Percentiles rank a stretch among this genome's conserved stretches.
phyloP scores from a whole-genome alignment of 2,329 filamentous ascomycete genomes.

The Ascochyta clinopodiicola region DNA sequence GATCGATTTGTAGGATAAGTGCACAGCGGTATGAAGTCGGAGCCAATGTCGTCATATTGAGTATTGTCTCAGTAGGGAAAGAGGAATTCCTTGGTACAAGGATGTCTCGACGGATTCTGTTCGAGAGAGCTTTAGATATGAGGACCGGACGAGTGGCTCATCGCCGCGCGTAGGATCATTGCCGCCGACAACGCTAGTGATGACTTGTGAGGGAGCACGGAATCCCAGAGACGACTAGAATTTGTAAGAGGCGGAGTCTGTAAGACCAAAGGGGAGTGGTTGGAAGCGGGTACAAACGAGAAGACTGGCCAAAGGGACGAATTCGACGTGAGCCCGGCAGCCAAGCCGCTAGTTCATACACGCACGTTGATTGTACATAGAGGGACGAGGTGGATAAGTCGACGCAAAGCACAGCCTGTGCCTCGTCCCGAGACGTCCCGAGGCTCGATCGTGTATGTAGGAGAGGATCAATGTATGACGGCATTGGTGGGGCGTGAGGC shows the following conservation, averaged over 20 bases:
- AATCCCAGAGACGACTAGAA: neutral
- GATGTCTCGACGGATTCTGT: neutral
- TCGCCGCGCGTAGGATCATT: neutral
- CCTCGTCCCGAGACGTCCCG: neutral
- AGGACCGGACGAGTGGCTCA: neutral
- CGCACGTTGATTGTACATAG: neutral
- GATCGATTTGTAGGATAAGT: constrained; percentile 1
- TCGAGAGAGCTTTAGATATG: neutral
- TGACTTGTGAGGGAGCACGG: neutral
- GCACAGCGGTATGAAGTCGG: neutral
- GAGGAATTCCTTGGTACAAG: neutral
- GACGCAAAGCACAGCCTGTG: neutral
- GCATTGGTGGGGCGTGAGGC: constrained; percentile 4
- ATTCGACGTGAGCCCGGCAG: neutral
- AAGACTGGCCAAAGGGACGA: neutral
- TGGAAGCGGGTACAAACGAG: neutral
- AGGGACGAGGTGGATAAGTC: neutral
- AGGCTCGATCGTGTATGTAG: neutral
- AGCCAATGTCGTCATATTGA: constrained; percentile 7
- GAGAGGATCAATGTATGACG: neutral
- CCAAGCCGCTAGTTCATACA: constrained; percentile 1
- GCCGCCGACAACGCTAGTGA: neutral
- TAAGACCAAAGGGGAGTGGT: neutral
- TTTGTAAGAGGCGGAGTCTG: neutral
- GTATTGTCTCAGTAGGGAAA: neutral